A percentile compares a stretch with the other conserved stretches of the same genome.
Conservation (phyloP, 169 alveolate species). For the Besnoitia besnoiti region DNA sequence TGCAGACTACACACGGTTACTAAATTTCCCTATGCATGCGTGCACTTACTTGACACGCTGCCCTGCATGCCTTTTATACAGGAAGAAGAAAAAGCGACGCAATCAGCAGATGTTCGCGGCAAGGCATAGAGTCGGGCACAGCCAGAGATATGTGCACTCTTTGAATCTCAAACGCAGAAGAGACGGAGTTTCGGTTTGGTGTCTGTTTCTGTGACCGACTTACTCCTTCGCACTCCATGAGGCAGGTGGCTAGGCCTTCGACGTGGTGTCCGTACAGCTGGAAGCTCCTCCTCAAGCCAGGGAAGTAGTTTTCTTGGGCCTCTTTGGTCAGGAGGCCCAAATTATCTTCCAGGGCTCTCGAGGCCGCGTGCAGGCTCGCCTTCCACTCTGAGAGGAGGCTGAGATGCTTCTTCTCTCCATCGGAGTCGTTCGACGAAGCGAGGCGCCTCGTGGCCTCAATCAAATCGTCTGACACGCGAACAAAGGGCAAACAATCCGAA, state of each 20-base stretch:
- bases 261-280: constrained; percentile 1
- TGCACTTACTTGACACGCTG: too few species aligned
- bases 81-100: too few species aligned
- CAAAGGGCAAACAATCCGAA: background rate
- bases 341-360: background rate
- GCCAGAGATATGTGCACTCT: too few species aligned
- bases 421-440: background rate
- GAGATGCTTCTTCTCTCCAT: background rate
- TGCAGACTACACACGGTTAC: too few species aligned
- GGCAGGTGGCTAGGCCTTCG: background rate
- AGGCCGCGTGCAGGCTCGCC: background rate
- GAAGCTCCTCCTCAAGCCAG: background rate
- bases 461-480: background rate
- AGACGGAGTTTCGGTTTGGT: too few species aligned
- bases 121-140: too few species aligned
- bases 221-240: background rate
- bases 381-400: background rate
- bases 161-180: too few species aligned
- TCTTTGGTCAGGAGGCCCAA: background rate
- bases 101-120: too few species aligned
- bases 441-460: background rate
- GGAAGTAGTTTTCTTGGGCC: background rate
- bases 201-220: background rate
- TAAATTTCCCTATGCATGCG: too few species aligned
- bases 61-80: too few species aligned